A percentile compares a stretch with the other conserved stretches of the same genome.
Evolutionary conservation across 140 eudicot genomes (phyloP).

Genomic region (Flaveria floridana): DNA sequence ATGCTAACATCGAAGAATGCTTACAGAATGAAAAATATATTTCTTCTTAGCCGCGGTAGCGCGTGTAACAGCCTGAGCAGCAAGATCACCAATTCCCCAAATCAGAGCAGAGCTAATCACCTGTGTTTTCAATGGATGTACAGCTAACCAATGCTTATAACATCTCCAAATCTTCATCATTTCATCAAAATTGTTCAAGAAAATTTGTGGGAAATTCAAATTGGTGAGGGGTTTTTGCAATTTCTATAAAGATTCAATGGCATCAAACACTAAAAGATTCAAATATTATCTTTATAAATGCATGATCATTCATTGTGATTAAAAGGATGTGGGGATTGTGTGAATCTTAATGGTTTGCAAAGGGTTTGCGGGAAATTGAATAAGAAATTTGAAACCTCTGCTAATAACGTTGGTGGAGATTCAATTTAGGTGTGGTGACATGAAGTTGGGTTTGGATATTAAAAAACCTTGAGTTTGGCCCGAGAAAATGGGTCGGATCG

Average conservation of each 20-base stretch:
- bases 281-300: no score
- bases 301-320: not conserved
- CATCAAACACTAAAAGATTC: not conserved
- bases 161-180: slow-evolving; percentile 71
- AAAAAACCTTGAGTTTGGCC: not conserved
- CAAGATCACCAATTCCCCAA: slow-evolving; percentile 72
- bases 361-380: slow-evolving; percentile 36
- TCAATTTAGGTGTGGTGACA: slow-evolving; percentile 34
- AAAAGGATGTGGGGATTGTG: not conserved
- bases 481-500: slow-evolving; percentile 8
- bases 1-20: slow-evolving; percentile 5
- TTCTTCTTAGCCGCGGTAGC: slow-evolving; percentile 41
- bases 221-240: not conserved
- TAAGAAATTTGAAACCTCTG: slow-evolving; percentile 37
- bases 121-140: slow-evolving; percentile 67
- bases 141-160: slow-evolving; percentile 54
- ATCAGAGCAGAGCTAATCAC: slow-evolving; percentile 58
- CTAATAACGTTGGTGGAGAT: slow-evolving; percentile 40
- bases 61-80: slow-evolving; percentile 59
- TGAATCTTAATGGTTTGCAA: slow-evolving; percentile 19
- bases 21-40: slow-evolving; percentile 31
- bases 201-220: not conserved
- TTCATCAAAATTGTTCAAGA: slow-evolving; percentile 27
- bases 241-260: not conserved
- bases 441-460: not conserved